Evolutionary conservation across 2,329 filamentous ascomycete species (phyloP), one percentile per base, ranked within the genome.

Genomic region (Penicillium freii): DNA sequence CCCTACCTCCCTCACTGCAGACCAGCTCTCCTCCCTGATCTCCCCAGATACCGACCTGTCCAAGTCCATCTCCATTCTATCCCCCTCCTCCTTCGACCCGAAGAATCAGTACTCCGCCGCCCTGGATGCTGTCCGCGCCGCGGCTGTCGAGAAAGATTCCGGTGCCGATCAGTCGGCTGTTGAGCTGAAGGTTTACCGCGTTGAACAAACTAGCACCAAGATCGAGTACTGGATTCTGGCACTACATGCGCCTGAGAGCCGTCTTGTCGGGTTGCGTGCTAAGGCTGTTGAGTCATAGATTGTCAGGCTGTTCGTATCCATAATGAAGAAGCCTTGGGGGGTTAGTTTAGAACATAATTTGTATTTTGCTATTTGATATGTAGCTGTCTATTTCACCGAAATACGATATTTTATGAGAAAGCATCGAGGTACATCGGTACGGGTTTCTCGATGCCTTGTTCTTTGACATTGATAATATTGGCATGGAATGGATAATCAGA

Each of bases 211-310:
- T 44, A 78, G 79, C 13, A 84, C 86, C 27, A 82, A 88, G 70
- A 81, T 82, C 15, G 90, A 95, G 76, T 96, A 96, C 74, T 96
- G 87, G 82, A 78, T 96, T 57, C 78, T 96, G 46, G 85, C 84
- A 23, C 72, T 88, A 64, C 81, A 87, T 67, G 76, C 76, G 17
- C 77, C 82, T 50, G 82, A 81, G 13, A 82, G 80, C 19, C 83
- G 81, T 75, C 68, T 96, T 58, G 85, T 96, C 8, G 92, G 92
- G 15, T 81, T 88, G 55, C 93, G 91, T 81, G 90, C 88, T 11
- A 77, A 91, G 75, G 85, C 88, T 27, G 81, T 96, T 61, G 92
- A 96, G 81, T 86, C 82, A 67, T 89, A 69, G 34, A 5, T 51
- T 9, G 13, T 10, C 3, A 4, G 5, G 13, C 7, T 29, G 33